Percentiles rank a stretch among this genome's conserved stretches.
phyloP scores from a whole-genome alignment of 257 asterid species.

The Galeopsis tetrahit region DNA sequence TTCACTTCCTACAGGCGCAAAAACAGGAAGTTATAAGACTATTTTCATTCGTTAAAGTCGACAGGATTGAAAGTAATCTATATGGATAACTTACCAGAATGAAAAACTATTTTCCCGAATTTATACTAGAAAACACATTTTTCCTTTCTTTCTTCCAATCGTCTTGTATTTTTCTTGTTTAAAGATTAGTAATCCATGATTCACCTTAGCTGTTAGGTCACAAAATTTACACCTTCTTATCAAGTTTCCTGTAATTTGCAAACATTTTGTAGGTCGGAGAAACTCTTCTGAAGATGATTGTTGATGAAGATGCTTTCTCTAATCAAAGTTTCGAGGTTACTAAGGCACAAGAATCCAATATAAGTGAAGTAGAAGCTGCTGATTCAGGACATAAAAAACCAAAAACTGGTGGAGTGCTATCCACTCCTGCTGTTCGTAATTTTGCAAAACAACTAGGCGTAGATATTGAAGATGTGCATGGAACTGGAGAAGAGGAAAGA shows the following conservation, averaged over 20 bases:
- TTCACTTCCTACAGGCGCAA: too few species aligned
- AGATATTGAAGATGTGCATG: conserved; percentile 65
- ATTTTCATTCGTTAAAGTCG: too few species aligned
- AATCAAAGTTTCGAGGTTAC: conserved; percentile 40
- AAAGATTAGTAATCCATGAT: background rate
- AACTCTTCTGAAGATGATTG: conserved; percentile 73
- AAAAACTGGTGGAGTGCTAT: conserved; percentile 51
- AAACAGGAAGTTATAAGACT: too few species aligned
- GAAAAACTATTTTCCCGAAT: too few species aligned
- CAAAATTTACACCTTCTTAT: conserved; percentile 25
- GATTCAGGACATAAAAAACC: conserved; percentile 44
- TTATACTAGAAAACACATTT: conserved; percentile 10
- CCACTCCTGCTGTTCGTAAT: conserved; percentile 88
- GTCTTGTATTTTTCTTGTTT: background rate
- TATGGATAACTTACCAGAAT: too few species aligned
- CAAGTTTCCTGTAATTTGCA: conserved; percentile 19
- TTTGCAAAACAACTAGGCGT: conserved; percentile 73
- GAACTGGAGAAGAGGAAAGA: conserved; percentile 82
- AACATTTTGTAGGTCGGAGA: conserved; percentile 79
- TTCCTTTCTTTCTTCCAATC: conserved; percentile 3
- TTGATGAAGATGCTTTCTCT: conserved; percentile 53
- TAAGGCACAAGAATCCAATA: conserved; percentile 40
- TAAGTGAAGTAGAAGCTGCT: conserved; percentile 39
- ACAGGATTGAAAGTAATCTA: too few species aligned
- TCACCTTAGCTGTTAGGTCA: background rate